A percentile compares a stretch with the other conserved stretches of the same genome.
These are phyloP conservation scores for Dothistroma septosporum DNA, from an alignment of 2,329 filamentous ascomycete species.

Conservation along the genomic window DNA sequence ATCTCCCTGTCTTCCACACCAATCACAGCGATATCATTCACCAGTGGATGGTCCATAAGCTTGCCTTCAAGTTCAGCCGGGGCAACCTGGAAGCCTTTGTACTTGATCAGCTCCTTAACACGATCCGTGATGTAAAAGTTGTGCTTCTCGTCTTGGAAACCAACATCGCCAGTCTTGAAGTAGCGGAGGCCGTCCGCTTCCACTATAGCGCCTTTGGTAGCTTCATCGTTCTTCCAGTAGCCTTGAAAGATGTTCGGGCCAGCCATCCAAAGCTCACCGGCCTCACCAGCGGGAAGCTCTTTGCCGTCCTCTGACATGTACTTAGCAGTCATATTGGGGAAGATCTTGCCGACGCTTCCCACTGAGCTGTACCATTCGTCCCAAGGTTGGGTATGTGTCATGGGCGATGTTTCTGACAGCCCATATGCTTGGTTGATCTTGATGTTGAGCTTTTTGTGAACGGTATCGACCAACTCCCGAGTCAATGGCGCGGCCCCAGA, in stretches of 20 bases:
- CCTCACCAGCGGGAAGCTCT: conserved; percentile 60
- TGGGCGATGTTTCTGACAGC: conserved; percentile 57
- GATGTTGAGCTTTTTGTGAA: conserved; percentile 68
- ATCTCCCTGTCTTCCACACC: conserved; percentile 44
- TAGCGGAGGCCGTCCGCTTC: conserved; percentile 60
- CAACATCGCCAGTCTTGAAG: conserved; percentile 88
- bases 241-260: conserved; percentile 78
- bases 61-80: conserved; percentile 48
- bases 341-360: conserved; percentile 71
- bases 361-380: conserved; percentile 72
- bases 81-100: conserved; percentile 46
- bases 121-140: conserved; percentile 91
- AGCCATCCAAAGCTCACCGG: conserved; percentile 61
- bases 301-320: conserved; percentile 61
- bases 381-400: conserved; percentile 50
- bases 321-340: conserved; percentile 76
- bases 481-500: conserved; percentile 85
- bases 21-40: conserved; percentile 47
- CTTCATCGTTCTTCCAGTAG: conserved; percentile 70
- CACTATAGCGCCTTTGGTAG: conserved; percentile 62
- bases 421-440: conserved; percentile 90
- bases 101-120: conserved; percentile 67
- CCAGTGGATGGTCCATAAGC: conserved; percentile 41
- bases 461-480: conserved; percentile 68
- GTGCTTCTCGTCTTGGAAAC: conserved; percentile 69